Evolutionary conservation across 306 rosid genomes (phyloP).

Genomic region (Rosa rugosa): DNA sequence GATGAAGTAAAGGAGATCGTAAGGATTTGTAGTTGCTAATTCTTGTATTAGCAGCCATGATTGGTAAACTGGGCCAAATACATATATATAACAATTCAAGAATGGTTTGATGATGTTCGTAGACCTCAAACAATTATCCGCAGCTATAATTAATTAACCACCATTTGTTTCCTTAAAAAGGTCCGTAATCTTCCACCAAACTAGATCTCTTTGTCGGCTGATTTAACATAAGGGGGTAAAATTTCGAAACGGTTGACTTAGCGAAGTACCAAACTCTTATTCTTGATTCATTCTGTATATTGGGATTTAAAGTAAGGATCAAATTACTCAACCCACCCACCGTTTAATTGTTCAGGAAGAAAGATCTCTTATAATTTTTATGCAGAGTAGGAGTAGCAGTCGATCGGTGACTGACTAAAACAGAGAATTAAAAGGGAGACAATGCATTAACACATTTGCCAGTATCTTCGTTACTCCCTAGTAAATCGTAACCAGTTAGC

Average conservation of each 20-base stretch:
- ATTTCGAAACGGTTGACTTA: slow-evolving; percentile 35
- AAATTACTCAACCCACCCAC: slow-evolving; percentile 18
- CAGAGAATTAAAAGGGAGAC: slow-evolving; percentile 40
- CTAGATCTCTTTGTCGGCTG: slow-evolving; percentile 41
- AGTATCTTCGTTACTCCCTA: slow-evolving; percentile 11
- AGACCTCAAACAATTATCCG: slow-evolving; percentile 45
- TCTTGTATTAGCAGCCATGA: slow-evolving; percentile 16
- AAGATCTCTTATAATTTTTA: slow-evolving; percentile 27
- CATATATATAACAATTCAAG: slow-evolving; percentile 18
- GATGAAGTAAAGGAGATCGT: slow-evolving; percentile 5
- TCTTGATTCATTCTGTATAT: slow-evolving; percentile 43
- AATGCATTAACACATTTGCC: slow-evolving; percentile 59
- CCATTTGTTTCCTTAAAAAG: slow-evolving; percentile 71
- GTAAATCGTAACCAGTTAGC: slow-evolving; percentile 3
- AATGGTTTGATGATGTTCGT: slow-evolving; percentile 54
- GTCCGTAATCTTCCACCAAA: slow-evolving; percentile 30
- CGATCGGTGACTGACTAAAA: not conserved
- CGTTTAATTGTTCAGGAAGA: not conserved
- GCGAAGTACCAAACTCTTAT: slow-evolving; percentile 36
- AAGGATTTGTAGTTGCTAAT: not conserved
- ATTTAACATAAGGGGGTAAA: slow-evolving; percentile 33
- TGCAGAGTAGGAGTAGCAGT: not conserved
- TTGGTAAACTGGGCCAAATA: slow-evolving; percentile 27
- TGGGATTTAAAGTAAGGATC: slow-evolving; percentile 23
- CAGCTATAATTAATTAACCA: slow-evolving; percentile 17